These are phyloP conservation scores for Didymella lethalis DNA, from an alignment of 2,329 filamentous ascomycete species.

Conservation along the genomic window DNA sequence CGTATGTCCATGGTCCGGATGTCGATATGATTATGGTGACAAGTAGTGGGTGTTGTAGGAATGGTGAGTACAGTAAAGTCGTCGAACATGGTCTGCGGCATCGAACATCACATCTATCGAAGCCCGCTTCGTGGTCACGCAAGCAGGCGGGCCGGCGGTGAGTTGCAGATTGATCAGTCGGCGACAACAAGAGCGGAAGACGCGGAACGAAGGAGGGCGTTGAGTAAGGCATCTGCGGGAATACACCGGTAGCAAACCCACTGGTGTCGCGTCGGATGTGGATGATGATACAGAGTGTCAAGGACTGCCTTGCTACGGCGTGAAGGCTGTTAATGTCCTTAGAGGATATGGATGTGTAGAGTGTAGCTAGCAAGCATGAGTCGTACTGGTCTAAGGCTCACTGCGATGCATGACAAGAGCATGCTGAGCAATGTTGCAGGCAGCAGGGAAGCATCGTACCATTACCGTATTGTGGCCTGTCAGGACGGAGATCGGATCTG, in stretches of 20 bases:
- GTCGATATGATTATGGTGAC: constrained; percentile 1
- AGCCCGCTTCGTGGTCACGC: constrained; percentile 10
- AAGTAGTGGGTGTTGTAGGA: not conserved
- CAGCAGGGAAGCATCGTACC: constrained; percentile 20
- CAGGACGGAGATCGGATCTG: constrained; percentile 30
- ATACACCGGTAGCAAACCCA: constrained; percentile 18
- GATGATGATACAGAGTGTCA: constrained; percentile 26
- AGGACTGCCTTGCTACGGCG: constrained; percentile 27
- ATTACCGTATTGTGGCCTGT: constrained; percentile 24
- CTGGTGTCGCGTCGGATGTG: constrained; percentile 27
- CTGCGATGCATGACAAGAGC: constrained; percentile 11
- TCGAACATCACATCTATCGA: constrained; percentile 3
- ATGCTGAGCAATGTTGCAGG: constrained; percentile 29
- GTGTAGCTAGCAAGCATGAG: constrained; percentile 24
- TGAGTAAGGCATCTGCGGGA: constrained; percentile 29
- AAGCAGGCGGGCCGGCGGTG: constrained; percentile 21
- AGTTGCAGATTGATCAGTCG: constrained; percentile 25
- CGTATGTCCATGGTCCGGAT: not conserved
- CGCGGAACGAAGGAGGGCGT: constrained; percentile 23
- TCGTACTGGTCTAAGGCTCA: constrained; percentile 12
- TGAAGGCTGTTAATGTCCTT: constrained; percentile 15
- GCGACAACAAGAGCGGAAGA: constrained; percentile 28
- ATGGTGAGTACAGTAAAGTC: not conserved
- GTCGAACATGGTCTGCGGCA: constrained; percentile 1
- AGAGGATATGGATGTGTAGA: constrained; percentile 20